Conservation (phyloP, 495 filamentous ascomycete species). For the Aspergillus mulundensis region DNA sequence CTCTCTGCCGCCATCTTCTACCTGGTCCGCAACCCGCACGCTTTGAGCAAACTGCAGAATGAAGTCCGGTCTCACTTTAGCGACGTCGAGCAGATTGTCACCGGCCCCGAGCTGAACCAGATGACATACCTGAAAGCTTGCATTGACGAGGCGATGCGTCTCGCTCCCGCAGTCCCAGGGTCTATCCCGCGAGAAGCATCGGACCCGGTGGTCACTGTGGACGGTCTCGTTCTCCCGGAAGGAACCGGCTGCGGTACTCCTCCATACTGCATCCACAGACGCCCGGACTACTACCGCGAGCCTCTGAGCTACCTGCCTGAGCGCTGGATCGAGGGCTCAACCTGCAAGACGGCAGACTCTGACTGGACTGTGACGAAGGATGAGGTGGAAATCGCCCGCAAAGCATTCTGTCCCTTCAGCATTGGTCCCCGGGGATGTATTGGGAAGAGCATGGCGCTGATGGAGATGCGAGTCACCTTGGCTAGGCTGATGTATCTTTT, state of each 20-base stretch:
- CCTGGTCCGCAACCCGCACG: slow-evolving; percentile 47
- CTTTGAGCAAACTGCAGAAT: slow-evolving; percentile 38
- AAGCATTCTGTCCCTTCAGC: slow-evolving; percentile 55
- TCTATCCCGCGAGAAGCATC: slow-evolving; percentile 56
- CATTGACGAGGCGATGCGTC: slow-evolving; percentile 69
- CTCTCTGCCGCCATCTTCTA: slow-evolving; percentile 61
- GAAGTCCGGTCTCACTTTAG: slow-evolving; percentile 54
- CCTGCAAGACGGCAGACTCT: slow-evolving; percentile 18
- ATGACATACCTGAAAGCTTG: slow-evolving; percentile 48
- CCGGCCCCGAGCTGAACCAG: slow-evolving; percentile 5
- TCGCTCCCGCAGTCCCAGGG: slow-evolving; percentile 59
- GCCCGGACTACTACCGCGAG: slow-evolving; percentile 50
- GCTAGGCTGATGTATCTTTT: slow-evolving; percentile 48
- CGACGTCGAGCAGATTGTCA: slow-evolving; percentile 32
- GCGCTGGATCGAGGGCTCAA: slow-evolving; percentile 50
- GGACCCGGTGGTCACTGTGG: slow-evolving; percentile 51
- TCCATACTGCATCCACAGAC: slow-evolving; percentile 55
- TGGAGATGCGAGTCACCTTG: slow-evolving; percentile 52
- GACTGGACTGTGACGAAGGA: slow-evolving; percentile 35
- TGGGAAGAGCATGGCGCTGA: slow-evolving; percentile 55
- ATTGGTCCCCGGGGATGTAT: slow-evolving; percentile 56
- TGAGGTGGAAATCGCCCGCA: slow-evolving; percentile 36
- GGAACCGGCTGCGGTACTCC: slow-evolving; percentile 53
- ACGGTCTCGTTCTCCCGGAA: slow-evolving; percentile 48
- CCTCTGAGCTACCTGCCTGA: slow-evolving; percentile 48